phyloP scores from a whole-genome alignment of 345 rosid genomes.

The Melaleuca alternifolia region DNA sequence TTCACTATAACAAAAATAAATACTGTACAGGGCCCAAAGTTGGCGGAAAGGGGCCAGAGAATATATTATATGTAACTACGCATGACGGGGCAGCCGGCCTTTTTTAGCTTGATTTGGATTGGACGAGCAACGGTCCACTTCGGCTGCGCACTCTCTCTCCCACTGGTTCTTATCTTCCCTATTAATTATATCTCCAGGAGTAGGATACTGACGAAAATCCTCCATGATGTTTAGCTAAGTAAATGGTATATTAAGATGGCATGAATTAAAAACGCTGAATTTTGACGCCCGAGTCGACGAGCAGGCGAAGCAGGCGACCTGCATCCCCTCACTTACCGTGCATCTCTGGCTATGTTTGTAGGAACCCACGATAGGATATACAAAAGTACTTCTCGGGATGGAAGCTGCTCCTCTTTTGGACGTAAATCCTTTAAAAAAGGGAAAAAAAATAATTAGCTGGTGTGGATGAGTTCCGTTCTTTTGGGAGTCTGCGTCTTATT shows the following conservation, averaged over 20 bases:
- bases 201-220: background rate
- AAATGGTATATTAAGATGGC: background rate
- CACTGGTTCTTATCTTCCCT: background rate
- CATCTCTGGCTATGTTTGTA: background rate
- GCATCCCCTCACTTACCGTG: background rate
- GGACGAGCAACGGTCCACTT: background rate
- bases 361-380: background rate
- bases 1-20: background rate
- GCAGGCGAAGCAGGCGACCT: background rate
- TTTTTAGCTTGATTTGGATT: background rate
- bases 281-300: background rate
- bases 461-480: background rate
- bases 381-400: background rate
- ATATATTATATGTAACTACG: background rate
- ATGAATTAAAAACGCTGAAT: background rate
- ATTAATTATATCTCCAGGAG: background rate
- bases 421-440: background rate
- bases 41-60: background rate
- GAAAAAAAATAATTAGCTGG: background rate
- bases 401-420: background rate
- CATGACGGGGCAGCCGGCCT: background rate
- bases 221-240: background rate
- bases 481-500: background rate
- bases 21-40: background rate
- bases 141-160: background rate